Evolutionary conservation across 2,329 filamentous ascomycete genomes (phyloP).

Genomic region (Penicillium frequentans): DNA sequence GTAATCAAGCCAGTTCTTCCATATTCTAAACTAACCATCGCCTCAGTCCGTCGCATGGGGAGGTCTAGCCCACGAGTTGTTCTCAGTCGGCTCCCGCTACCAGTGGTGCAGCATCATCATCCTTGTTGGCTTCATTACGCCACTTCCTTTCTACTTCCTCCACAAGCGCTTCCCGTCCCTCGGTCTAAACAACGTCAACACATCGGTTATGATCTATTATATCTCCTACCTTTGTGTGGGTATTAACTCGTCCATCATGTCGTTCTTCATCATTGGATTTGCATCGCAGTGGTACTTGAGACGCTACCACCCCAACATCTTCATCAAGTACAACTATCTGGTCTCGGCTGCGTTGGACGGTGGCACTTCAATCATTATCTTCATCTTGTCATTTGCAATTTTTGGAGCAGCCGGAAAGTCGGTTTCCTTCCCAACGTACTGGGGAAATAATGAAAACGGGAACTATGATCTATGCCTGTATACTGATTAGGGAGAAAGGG

Average conservation of each 20-base stretch:
- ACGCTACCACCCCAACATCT: constrained; percentile 21
- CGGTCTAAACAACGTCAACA: constrained; percentile 35
- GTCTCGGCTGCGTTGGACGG: constrained; percentile 37
- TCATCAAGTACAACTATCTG: constrained; percentile 39
- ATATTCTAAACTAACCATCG: constrained; percentile 4
- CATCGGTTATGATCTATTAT: constrained; percentile 45
- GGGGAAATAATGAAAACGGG: constrained; percentile 30
- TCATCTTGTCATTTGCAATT: constrained; percentile 38
- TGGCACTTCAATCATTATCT: constrained; percentile 36
- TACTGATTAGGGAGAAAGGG: not conserved
- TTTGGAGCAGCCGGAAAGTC: constrained; percentile 30
- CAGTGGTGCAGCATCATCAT: constrained; percentile 30
- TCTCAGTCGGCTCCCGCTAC: constrained; percentile 40
- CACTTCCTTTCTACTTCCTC: constrained; percentile 44
- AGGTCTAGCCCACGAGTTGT: constrained; percentile 40
- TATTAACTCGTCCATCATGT: constrained; percentile 39
- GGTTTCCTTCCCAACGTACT: constrained; percentile 23
- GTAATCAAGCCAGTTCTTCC: constrained; percentile 18
- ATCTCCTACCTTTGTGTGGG: constrained; percentile 46
- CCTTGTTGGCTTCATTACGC: constrained; percentile 46
- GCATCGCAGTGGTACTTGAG: constrained; percentile 21
- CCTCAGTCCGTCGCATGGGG: not conserved
- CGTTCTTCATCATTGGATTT: constrained; percentile 22
- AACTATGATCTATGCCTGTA: not conserved
- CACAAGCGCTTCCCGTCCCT: constrained; percentile 15